phyloP scores from a whole-genome alignment of 139 green algal species.

The Chlorella ohadii region DNA sequence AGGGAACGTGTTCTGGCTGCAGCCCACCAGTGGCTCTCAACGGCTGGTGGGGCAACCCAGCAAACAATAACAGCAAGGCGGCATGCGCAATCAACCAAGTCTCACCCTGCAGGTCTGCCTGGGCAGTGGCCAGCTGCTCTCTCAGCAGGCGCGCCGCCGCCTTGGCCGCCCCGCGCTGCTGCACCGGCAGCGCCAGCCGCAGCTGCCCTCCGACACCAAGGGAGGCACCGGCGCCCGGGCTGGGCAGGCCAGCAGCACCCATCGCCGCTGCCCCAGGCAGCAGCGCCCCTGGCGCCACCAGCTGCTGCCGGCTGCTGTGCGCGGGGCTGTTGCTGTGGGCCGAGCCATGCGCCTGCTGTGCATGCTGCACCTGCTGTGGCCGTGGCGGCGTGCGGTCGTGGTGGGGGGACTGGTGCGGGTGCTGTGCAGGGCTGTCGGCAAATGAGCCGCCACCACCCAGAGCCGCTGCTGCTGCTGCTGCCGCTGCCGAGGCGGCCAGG shows the following conservation, averaged over 20 bases:
- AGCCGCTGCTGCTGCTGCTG: background rate
- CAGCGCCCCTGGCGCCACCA: background rate
- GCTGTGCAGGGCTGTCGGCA: background rate
- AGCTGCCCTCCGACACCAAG: conserved; percentile 11
- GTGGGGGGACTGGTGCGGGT: background rate
- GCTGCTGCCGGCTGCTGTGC: background rate
- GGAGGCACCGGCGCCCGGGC: background rate
- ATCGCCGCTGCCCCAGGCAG: background rate
- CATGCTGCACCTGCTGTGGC: background rate
- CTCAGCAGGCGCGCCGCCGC: conserved; percentile 24
- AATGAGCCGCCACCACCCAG: background rate
- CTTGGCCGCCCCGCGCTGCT: conserved; percentile 62
- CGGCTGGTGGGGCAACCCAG: background rate
- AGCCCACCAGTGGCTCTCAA: too few species aligned
- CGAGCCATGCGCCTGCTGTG: too few species aligned
- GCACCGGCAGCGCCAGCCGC: conserved; percentile 65
- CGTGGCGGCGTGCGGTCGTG: background rate
- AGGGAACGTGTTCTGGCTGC: too few species aligned
- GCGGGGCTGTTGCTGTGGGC: conserved; percentile 6
- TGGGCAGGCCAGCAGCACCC: background rate
- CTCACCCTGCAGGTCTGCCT: conserved; percentile 15
- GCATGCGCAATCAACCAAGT: too few species aligned
- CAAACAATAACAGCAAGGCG: background rate
- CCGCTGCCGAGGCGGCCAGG: background rate
- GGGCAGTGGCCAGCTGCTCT: conserved; percentile 36